phyloP scores from a whole-genome alignment of 2,329 filamentous ascomycete species.

The Raffaelea deltoideospora region DNA sequence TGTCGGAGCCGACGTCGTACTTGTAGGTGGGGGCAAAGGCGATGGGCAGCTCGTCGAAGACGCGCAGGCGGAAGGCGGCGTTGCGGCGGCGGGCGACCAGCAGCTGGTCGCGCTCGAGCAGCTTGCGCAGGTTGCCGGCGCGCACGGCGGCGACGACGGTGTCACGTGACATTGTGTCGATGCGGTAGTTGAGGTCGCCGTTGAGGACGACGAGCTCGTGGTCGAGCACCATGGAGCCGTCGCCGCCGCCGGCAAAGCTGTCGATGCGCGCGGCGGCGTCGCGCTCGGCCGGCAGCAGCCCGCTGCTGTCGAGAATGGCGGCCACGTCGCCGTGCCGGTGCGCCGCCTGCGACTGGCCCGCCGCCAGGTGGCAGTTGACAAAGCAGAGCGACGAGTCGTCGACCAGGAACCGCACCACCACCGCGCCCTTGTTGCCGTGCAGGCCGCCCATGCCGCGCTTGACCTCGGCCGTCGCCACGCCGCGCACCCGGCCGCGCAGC shows the following conservation, averaged over 20 bases:
- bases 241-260: conserved; percentile 78
- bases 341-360: conserved; percentile 79
- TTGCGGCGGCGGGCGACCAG: conserved; percentile 80
- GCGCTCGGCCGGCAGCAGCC: conserved; percentile 63
- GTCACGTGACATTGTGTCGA: conserved; percentile 91
- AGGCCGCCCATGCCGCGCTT: conserved; percentile 93
- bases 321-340: conserved; percentile 87
- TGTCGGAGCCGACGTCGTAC: conserved; percentile 90
- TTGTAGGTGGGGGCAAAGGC: conserved; percentile 95
- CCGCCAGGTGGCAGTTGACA: conserved; percentile 92
- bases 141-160: conserved; percentile 78
- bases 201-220: conserved; percentile 97
- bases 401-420: conserved; percentile 79
- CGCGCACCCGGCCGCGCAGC: conserved; percentile 59
- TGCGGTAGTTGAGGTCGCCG: conserved; percentile 94
- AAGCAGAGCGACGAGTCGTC: conserved; percentile 94
- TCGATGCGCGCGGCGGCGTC: conserved; percentile 56
- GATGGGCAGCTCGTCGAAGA: conserved; percentile 83
- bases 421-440: conserved; percentile 92
- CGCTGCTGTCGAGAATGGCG: conserved; percentile 66
- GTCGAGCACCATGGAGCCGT: conserved; percentile 87
- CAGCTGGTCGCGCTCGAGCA: conserved; percentile 87
- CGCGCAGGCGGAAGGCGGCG: conserved; percentile 72
- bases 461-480: conserved; percentile 66
- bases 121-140: conserved; percentile 63